phyloP scores from a whole-genome alignment of 2,329 filamentous ascomycete genomes.

The Aspergillus cejpii region DNA sequence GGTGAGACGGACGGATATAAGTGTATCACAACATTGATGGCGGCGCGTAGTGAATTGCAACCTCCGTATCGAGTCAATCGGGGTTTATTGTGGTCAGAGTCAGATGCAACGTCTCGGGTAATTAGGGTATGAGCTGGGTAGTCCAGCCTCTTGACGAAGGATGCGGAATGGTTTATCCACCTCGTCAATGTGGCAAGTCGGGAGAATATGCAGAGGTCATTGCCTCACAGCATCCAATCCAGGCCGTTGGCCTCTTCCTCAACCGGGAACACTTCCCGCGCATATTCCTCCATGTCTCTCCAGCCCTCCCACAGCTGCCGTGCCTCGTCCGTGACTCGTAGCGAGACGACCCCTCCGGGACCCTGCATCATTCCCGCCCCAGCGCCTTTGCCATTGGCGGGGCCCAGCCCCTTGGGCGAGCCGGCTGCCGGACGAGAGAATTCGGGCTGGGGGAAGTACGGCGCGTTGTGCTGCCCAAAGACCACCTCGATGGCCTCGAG shows the following conservation, averaged over 20 bases:
- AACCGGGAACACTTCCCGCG: constrained; percentile 83
- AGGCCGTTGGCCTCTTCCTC: constrained; percentile 92
- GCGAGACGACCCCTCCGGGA: constrained; percentile 54
- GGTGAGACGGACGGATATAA: constrained; percentile 1
- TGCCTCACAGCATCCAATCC: constrained; percentile 68
- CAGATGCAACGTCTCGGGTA: not conserved
- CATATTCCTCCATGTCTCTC: constrained; percentile 87
- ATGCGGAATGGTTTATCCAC: constrained; percentile 4
- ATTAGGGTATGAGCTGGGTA: not conserved
- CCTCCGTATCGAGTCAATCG: constrained; percentile 7
- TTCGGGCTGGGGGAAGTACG: constrained; percentile 59
- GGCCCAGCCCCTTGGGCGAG: constrained; percentile 34
- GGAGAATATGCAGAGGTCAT: constrained; percentile 10
- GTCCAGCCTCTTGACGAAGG: too few species aligned
- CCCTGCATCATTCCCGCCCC: constrained; percentile 44
- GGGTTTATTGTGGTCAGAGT: not conserved
- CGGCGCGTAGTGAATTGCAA: constrained; percentile 4
- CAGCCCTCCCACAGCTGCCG: constrained; percentile 86
- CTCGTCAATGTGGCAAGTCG: constrained; percentile 11
- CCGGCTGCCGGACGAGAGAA: constrained; percentile 38
- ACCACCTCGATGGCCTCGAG: constrained; percentile 60
- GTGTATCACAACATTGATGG: constrained; percentile 12
- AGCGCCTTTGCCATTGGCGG: constrained; percentile 36
- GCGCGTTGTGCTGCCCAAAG: constrained; percentile 53
- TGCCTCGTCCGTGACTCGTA: constrained; percentile 65